Percentiles rank a stretch among this genome's conserved stretches.
These are phyloP conservation scores for Diplodia seriata DNA, from an alignment of 2,329 filamentous ascomycete genomes.

Conservation along the genomic window DNA sequence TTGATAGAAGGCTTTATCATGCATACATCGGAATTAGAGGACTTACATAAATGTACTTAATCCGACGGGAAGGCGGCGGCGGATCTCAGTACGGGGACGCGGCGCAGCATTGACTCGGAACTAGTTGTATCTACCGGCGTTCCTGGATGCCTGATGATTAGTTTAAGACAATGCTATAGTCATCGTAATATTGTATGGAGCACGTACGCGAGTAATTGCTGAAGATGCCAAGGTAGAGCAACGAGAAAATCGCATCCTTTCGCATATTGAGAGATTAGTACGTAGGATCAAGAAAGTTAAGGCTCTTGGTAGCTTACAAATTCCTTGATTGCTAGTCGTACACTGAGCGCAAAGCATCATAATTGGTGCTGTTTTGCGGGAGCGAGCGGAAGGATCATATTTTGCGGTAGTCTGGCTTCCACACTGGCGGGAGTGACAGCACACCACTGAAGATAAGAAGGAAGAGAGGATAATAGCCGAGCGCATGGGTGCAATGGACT, in stretches of 20 bases:
- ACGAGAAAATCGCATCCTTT: background rate
- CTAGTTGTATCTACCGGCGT: background rate
- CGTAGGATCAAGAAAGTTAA: background rate
- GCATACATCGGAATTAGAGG: background rate
- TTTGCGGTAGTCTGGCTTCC: background rate
- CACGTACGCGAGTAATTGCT: background rate
- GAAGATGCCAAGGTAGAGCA: background rate
- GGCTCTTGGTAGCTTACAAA: background rate
- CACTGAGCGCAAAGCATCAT: background rate
- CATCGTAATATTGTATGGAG: background rate
- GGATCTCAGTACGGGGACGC: background rate
- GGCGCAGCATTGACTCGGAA: background rate
- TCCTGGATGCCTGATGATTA: background rate
- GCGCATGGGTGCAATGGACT: background rate
- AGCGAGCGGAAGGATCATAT: background rate
- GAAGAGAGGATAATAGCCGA: background rate
- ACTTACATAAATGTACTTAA: background rate
- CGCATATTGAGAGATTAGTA: background rate
- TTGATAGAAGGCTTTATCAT: background rate
- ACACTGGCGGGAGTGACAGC: background rate
- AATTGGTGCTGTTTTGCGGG: conserved; percentile 7
- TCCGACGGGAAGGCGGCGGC: background rate
- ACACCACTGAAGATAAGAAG: background rate
- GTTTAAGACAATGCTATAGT: background rate
- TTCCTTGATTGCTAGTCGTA: background rate